phyloP scores from a whole-genome alignment of 441 rosid genomes.

The Eutrema salsugineum region DNA sequence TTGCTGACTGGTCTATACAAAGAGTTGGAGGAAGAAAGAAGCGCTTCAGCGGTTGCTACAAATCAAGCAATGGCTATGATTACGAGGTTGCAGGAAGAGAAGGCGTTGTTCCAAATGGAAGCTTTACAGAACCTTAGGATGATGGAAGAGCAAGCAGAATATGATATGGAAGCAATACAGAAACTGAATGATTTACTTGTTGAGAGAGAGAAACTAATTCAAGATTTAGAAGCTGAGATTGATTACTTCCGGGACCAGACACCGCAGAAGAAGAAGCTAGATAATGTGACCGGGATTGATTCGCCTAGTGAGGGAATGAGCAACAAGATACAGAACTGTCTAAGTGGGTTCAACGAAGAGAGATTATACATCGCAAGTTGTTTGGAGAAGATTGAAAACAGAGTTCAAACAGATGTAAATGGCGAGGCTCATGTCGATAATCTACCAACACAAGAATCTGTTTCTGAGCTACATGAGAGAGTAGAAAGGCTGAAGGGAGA shows the following conservation, averaged over 20 bases:
- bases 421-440: slow-evolving; percentile 13
- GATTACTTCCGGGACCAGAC: slow-evolving; percentile 53
- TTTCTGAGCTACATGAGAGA: slow-evolving; percentile 43
- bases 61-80: slow-evolving; percentile 99
- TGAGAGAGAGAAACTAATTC: slow-evolving; percentile 78
- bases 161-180: slow-evolving; percentile 85
- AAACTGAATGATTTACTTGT: slow-evolving; percentile 66
- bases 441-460: slow-evolving; percentile 19
- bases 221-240: slow-evolving; percentile 82
- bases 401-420: slow-evolving; percentile 23
- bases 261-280: slow-evolving; percentile 23
- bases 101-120: slow-evolving; percentile 87
- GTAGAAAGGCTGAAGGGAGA: slow-evolving; percentile 56
- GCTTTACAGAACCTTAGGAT: slow-evolving; percentile 84
- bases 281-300: background rate
- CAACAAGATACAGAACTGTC: slow-evolving; percentile 27
- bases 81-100: slow-evolving; percentile 92
- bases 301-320: slow-evolving; percentile 7
- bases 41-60: slow-evolving; percentile 74
- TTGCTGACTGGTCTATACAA: slow-evolving; percentile 52
- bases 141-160: slow-evolving; percentile 99
- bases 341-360: slow-evolving; percentile 48
- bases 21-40: slow-evolving; percentile 97
- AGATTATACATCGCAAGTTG: slow-evolving; percentile 37
- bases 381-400: slow-evolving; percentile 50